phyloP scores from a whole-genome alignment of 2,329 filamentous ascomycete species.

The Penicillium sp. region DNA sequence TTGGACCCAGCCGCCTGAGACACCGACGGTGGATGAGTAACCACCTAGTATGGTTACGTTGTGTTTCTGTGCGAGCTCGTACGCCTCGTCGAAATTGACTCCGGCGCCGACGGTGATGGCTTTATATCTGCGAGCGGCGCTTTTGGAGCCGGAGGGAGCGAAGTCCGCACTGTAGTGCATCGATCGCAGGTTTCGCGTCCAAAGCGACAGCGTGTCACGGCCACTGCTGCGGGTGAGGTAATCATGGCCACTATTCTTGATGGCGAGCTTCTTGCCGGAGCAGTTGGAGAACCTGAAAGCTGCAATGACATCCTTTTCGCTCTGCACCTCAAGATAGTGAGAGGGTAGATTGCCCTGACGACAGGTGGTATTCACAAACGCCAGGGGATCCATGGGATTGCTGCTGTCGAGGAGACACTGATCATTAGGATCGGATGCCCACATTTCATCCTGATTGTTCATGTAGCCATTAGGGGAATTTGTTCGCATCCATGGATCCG shows the following conservation, averaged over 20 bases:
- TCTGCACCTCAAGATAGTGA: background rate
- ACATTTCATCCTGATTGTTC: conserved; percentile 22
- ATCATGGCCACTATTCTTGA: conserved; percentile 37
- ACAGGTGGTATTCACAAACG: background rate
- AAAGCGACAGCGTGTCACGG: conserved; percentile 27
- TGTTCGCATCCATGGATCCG: conserved; percentile 12
- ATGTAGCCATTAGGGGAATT: conserved; percentile 19
- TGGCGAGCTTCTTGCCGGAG: conserved; percentile 10
- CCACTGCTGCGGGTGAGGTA: conserved; percentile 32
- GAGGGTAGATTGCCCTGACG: background rate
- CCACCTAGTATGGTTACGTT: conserved; percentile 25
- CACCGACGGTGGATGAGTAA: conserved; percentile 14
- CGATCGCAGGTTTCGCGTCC: conserved; percentile 26
- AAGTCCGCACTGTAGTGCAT: background rate
- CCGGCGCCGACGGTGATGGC: conserved; percentile 22
- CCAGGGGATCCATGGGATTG: conserved; percentile 5
- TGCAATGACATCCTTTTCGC: background rate
- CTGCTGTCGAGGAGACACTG: conserved; percentile 17
- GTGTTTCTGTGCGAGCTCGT: conserved; percentile 23
- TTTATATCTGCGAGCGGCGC: background rate
- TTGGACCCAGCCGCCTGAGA: conserved; percentile 26
- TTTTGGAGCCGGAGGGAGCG: background rate
- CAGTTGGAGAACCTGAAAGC: conserved; percentile 8
- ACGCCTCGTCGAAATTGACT: conserved; percentile 25
- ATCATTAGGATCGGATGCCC: conserved; percentile 14